These are phyloP conservation scores for Eucommia ulmoides DNA, from an alignment of 257 asterid genomes.

Conservation along the genomic window DNA sequence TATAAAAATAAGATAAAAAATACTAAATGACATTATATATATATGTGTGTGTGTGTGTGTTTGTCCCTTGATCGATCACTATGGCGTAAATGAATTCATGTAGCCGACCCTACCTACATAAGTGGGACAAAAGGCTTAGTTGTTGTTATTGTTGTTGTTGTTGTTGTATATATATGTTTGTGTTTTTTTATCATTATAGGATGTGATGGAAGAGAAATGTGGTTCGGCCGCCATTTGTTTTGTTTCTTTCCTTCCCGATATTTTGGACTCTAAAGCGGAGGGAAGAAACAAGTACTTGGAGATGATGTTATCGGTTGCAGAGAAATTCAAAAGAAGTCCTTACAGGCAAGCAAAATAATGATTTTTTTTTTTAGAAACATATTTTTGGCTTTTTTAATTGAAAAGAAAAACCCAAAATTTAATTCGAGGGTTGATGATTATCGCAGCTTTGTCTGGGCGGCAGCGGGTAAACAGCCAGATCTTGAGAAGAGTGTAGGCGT, in stretches of 20 bases:
- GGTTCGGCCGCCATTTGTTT: conserved; percentile 88
- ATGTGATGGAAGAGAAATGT: conserved; percentile 84
- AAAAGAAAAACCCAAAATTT: too few relatives aligned
- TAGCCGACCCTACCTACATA: too few relatives aligned
- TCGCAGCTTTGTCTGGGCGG: conserved; percentile 85
- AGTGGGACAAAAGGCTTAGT: too few relatives aligned
- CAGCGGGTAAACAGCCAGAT: conserved; percentile 82
- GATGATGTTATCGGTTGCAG: conserved; percentile 62
- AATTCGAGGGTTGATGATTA: conserved; percentile 7
- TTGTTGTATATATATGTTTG: background rate
- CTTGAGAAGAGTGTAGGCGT: conserved; percentile 83
- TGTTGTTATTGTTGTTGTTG: too few relatives aligned
- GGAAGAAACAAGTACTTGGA: conserved; percentile 82
- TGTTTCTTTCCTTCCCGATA: conserved; percentile 84
- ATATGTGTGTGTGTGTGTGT: too few relatives aligned
- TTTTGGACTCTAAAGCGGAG: conserved; percentile 86
- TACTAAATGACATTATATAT: too few relatives aligned
- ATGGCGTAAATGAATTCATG: too few relatives aligned
- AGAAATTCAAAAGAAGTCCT: conserved; percentile 71
- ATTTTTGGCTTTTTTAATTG: too few relatives aligned
- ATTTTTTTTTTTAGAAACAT: too few relatives aligned
- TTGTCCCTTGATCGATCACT: too few relatives aligned
- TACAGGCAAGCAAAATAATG: conserved; percentile 93
- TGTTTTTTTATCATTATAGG: conserved; percentile 22
- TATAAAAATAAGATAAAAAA: too few relatives aligned